A percentile compares a stretch with the other conserved stretches of the same genome.
These are phyloP conservation scores for Staphylotrichum longicolle DNA, from an alignment of 495 filamentous ascomycete genomes.

Conservation along the genomic window DNA sequence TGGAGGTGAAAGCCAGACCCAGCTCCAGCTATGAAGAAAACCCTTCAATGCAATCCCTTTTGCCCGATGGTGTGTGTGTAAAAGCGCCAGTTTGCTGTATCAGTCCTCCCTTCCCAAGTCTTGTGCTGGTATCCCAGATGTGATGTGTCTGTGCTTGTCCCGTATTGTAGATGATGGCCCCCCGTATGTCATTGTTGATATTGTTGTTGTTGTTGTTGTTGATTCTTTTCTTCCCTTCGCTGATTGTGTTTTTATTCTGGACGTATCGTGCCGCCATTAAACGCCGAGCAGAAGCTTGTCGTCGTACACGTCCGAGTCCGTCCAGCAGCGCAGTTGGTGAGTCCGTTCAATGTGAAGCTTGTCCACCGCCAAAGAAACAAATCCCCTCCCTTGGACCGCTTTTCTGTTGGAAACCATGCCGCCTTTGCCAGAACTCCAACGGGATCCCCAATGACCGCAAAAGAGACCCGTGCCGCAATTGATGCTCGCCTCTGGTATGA, in stretches of 20 bases:
- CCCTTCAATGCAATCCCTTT: conserved; percentile 10
- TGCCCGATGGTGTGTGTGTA: conserved; percentile 2
- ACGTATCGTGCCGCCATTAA: conserved; percentile 3
- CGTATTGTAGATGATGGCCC: background rate
- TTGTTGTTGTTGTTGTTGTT: conserved; percentile 2
- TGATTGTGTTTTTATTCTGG: conserved; percentile 3
- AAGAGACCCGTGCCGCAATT: conserved; percentile 16
- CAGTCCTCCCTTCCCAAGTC: conserved; percentile 12
- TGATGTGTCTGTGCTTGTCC: conserved; percentile 1
- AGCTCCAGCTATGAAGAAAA: conserved; percentile 3
- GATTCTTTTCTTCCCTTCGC: background rate
- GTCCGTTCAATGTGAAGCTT: no score
- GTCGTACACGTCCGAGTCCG: background rate
- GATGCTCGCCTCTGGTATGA: conserved; percentile 24
- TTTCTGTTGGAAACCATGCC: conserved; percentile 15
- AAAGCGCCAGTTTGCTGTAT: conserved; percentile 14
- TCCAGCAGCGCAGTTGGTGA: no score
- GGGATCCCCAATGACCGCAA: conserved; percentile 4
- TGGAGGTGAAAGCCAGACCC: background rate
- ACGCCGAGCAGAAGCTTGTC: background rate
- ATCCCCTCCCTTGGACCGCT: conserved; percentile 4
- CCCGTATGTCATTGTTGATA: background rate
- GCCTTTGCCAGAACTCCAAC: conserved; percentile 17
- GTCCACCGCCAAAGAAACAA: conserved; percentile 4
- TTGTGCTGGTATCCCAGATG: conserved; percentile 5